Percentiles rank a stretch among this genome's conserved stretches.
Conservation (phyloP, 805 yeast species). For the Wickerhamomyces bovis region DNA sequence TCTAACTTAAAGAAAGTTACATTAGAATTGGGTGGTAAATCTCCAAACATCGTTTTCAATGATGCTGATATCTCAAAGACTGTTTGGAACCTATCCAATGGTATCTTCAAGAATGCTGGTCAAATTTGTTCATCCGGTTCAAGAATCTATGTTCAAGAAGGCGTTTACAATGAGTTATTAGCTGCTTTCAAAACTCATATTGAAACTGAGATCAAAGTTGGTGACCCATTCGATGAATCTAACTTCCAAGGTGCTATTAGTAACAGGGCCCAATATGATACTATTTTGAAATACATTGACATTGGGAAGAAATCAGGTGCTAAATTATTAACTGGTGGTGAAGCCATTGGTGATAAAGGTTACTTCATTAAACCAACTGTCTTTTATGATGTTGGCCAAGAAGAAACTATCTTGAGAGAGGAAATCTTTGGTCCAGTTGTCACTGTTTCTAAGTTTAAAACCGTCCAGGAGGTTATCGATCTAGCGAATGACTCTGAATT, state of each 20-base stretch:
- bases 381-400: constrained; percentile 59
- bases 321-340: constrained; percentile 65
- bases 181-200: constrained; percentile 52
- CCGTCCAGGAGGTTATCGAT: constrained; percentile 59
- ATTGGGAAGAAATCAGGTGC: constrained; percentile 67
- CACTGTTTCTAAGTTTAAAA: constrained; percentile 59
- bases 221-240: constrained; percentile 65
- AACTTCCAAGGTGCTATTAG: constrained; percentile 77
- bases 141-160: constrained; percentile 70
- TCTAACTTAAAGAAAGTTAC: constrained; percentile 75
- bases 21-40: constrained; percentile 79
- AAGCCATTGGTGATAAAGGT: constrained; percentile 57
- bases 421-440: constrained; percentile 83
- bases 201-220: constrained; percentile 54
- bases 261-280: constrained; percentile 61
- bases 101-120: constrained; percentile 77
- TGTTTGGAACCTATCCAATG: constrained; percentile 46
- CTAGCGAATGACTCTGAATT: constrained; percentile 66
- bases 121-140: constrained; percentile 83
- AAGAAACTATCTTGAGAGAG: constrained; percentile 59
- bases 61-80: constrained; percentile 55
- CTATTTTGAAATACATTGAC: constrained; percentile 61
- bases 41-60: constrained; percentile 68
- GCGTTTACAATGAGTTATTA: constrained; percentile 57
- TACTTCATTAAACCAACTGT: constrained; percentile 70